Base-by-base conservation (phyloP, 306 rosid genomes). In the Gastrolobium bilobum region DNA sequence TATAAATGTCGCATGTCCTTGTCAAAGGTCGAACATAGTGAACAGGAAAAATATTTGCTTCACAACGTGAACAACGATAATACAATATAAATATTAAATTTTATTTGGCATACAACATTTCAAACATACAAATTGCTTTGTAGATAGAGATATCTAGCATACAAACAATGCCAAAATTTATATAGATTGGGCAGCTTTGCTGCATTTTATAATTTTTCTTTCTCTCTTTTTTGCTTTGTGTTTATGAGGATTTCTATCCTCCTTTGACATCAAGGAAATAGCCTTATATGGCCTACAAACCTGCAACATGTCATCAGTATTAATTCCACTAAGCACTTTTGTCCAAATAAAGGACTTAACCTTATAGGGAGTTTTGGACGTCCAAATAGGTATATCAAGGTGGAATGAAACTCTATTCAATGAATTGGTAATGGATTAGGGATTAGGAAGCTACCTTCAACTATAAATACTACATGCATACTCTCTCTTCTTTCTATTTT, bases 91-190 rank as follows among this genome's bases (percentile, higher is more conserved):
- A 68, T 4, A 54, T n/a, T n/a, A n/a, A n/a, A n/a, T n/a, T 51
- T 37, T 26, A 70, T n/a, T 47, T 26, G 26, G 20, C 39, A 70
- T 43, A 37, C 10, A 46, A 69, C 38, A 68, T 35, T 57, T 47
- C 82, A 81, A 69, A 39, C 56, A 59, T 30, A 29, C 56, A 52
- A 29, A 38, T 6, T 15, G 61, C 5, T 7, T 2, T 31, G 14
- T 26, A 65, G 3, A 75, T n/a, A 47, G 38, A 60, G 7, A 81
- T 68, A 78, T 26, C 76, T 65, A 40, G 48, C 71, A 50, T 11
- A 63, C 47, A 72, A 46, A 42, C 11, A 53, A 66, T 34, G 68
- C 77, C 40, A 52, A 63, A 34, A 60, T 7, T 46, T 10, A 2
- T 7, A 20, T 53, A 11, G 44, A 68, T 31, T 31, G 42, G 7